Conservation (phyloP, 495 filamentous ascomycete genomes). For the Penicillium crystallinum region DNA sequence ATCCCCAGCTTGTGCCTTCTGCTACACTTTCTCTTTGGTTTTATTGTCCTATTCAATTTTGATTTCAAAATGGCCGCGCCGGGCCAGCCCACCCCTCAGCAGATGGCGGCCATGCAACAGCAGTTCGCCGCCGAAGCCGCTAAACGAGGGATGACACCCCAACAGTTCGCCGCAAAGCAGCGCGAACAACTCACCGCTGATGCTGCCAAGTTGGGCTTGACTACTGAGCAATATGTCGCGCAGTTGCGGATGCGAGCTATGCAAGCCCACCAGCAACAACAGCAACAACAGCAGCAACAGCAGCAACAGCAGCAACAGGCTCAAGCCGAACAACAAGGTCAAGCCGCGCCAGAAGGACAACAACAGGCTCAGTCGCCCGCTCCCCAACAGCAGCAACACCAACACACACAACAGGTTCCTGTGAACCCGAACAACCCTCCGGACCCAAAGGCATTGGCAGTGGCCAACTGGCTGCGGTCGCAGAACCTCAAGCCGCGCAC, state of each 20-base stretch:
- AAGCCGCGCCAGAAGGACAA: slow-evolving; percentile 41
- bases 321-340: slow-evolving; percentile 27
- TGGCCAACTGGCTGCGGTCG: slow-evolving; percentile 80
- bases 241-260: slow-evolving; percentile 60
- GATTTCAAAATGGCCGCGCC: slow-evolving; percentile 41
- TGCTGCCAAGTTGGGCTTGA: slow-evolving; percentile 57
- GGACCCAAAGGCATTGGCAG: slow-evolving; percentile 79
- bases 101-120: slow-evolving; percentile 77
- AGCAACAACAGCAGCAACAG: slow-evolving; percentile 41
- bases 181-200: slow-evolving; percentile 55
- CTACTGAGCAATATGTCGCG: slow-evolving; percentile 58
- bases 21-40: slow-evolving; percentile 1
- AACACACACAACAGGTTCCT: slow-evolving; percentile 44
- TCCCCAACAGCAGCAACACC: slow-evolving; percentile 27
- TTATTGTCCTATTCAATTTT: neutral
- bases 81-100: slow-evolving; percentile 75
- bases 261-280: slow-evolving; percentile 45
- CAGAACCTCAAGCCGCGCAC: slow-evolving; percentile 89
- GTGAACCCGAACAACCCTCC: slow-evolving; percentile 66
- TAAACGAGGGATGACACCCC: slow-evolving; percentile 69
- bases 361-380: slow-evolving; percentile 35
- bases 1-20: slow-evolving; percentile 2
- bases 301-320: slow-evolving; percentile 41
- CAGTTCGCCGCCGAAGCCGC: slow-evolving; percentile 74
- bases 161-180: slow-evolving; percentile 61